Conservation (phyloP, 2,329 filamentous ascomycete genomes). For the Arthroderma uncinatum region DNA sequence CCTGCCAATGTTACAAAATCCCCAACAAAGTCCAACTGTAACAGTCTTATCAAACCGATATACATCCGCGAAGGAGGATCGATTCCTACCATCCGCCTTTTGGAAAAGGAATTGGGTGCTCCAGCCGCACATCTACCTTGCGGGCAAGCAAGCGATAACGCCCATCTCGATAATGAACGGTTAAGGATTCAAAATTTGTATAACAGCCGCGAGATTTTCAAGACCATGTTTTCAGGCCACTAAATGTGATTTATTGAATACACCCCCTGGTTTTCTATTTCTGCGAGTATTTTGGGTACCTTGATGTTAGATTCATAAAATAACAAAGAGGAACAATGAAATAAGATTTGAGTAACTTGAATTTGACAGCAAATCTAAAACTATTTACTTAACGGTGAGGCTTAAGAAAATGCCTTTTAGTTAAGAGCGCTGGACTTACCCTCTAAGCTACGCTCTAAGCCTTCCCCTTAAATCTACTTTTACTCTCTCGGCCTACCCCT, state of each 20-base stretch:
- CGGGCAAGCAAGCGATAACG: conserved; percentile 85
- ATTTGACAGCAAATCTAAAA: no score
- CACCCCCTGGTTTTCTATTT: background rate
- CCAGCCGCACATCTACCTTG: conserved; percentile 88
- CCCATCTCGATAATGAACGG: conserved; percentile 93
- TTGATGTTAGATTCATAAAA: background rate
- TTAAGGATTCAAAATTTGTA: conserved; percentile 75
- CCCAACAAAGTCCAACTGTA: background rate
- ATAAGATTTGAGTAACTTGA: no score
- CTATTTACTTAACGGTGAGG: no score
- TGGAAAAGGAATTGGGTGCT: conserved; percentile 87
- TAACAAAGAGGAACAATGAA: no score
- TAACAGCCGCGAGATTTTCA: conserved; percentile 87
- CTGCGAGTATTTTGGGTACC: background rate
- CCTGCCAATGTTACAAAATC: background rate
- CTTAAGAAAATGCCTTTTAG: no score
- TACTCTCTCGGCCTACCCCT: no score
- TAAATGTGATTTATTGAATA: conserved; percentile 31
- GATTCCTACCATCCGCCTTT: conserved; percentile 84
- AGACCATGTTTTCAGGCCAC: conserved; percentile 61
- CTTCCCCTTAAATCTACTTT: no score
- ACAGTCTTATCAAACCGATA: conserved; percentile 44
- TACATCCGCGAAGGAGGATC: conserved; percentile 94
- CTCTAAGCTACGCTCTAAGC: no score
- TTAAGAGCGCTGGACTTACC: no score